These are phyloP conservation scores for Claviceps quebecensis DNA, from an alignment of 2,329 filamentous ascomycete genomes.

Conservation along the genomic window DNA sequence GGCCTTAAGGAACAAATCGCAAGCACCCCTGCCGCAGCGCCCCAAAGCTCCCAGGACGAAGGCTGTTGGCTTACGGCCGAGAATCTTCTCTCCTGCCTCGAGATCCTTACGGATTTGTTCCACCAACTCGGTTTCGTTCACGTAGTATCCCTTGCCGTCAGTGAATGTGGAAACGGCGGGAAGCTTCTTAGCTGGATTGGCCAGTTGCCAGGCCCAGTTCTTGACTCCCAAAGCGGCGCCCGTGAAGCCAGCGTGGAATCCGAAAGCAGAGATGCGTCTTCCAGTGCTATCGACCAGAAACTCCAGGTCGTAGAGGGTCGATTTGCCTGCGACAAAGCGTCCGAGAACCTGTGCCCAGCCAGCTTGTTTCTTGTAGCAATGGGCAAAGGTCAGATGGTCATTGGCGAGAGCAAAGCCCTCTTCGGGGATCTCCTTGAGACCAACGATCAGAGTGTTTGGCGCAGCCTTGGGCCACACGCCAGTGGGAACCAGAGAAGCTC, in stretches of 20 bases:
- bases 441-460: conserved; percentile 55
- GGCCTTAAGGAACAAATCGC: conserved; percentile 62
- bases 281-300: conserved; percentile 65
- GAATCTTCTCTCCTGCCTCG: conserved; percentile 55
- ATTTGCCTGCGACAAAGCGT: conserved; percentile 55
- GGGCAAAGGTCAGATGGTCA: conserved; percentile 9
- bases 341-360: conserved; percentile 71
- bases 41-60: conserved; percentile 78
- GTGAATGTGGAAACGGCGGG: conserved; percentile 1
- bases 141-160: conserved; percentile 1
- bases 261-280: conserved; percentile 57
- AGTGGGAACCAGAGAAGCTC: conserved; percentile 50
- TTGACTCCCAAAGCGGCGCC: conserved; percentile 61
- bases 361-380: conserved; percentile 64
- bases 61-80: conserved; percentile 52
- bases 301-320: conserved; percentile 63
- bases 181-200: conserved; percentile 10
- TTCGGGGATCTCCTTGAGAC: conserved; percentile 66
- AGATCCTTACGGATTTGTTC: conserved; percentile 36
- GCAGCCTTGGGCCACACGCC: conserved; percentile 56
- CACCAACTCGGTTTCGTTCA: conserved; percentile 1
- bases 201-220: conserved; percentile 49
- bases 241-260: conserved; percentile 64
- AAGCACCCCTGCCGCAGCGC: conserved; percentile 72
- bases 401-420: conserved; percentile 40